Conservation (phyloP, 306 rosid genomes). For the Cicer arietinum region DNA sequence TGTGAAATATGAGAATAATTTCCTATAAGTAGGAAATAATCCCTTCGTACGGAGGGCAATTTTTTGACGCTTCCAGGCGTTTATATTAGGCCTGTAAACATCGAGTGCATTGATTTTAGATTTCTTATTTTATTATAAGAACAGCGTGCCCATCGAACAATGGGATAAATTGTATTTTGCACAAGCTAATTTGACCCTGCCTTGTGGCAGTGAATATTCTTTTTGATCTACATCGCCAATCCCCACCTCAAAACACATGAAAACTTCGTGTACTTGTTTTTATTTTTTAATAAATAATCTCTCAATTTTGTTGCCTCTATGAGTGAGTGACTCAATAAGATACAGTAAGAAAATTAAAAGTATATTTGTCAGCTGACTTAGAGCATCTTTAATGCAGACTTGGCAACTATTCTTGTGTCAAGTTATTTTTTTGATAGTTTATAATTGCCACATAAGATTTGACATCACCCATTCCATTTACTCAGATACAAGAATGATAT, state of each 20-base stretch:
- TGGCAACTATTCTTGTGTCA: too few relatives aligned
- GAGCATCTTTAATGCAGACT: not conserved
- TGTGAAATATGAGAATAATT: conserved; percentile 51
- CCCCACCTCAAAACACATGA: not conserved
- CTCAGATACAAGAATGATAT: not conserved
- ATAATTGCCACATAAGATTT: too few relatives aligned
- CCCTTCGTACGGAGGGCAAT: conserved; percentile 47
- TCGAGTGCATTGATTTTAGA: conserved; percentile 40
- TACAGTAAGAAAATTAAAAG: not conserved
- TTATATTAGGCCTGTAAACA: conserved; percentile 50
- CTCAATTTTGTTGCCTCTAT: not conserved
- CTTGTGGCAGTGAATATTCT: conserved; percentile 16
- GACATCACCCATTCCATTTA: too few relatives aligned
- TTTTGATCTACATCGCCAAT: not conserved
- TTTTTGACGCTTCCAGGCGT: conserved; percentile 43
- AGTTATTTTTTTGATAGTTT: too few relatives aligned
- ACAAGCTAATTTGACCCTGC: conserved; percentile 39
- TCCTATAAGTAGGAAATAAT: conserved; percentile 45
- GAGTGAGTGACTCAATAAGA: not conserved
- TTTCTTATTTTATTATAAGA: conserved; percentile 36
- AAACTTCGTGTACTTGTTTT: not conserved
- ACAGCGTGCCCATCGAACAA: conserved; percentile 34
- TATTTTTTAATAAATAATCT: not conserved
- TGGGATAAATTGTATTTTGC: conserved; percentile 41
- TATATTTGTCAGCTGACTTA: not conserved